A percentile compares a stretch with the other conserved stretches of the same genome.
Conservation (phyloP, 164 flowering plant genomes). For the Brasenia schreberi region DNA sequence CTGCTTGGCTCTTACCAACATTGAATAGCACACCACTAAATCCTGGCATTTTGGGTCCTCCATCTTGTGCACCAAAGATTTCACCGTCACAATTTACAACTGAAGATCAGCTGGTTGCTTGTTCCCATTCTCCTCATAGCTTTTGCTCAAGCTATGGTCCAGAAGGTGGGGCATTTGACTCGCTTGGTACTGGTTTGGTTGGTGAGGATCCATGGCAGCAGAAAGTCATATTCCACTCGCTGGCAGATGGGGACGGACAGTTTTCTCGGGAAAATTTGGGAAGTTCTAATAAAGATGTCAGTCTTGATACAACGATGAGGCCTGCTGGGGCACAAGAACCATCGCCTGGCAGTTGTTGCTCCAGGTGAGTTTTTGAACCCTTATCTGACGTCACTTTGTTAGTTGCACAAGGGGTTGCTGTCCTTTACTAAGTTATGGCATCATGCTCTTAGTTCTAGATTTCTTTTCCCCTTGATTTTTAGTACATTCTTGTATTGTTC, state of each 20-base stretch:
- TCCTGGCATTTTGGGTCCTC: conserved; percentile 27
- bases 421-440: neutral
- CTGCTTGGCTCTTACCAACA: conserved; percentile 50
- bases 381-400: neutral
- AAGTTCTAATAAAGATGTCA: conserved; percentile 21
- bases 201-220: conserved; percentile 53
- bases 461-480: neutral
- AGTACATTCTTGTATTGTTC: neutral
- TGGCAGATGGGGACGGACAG: conserved; percentile 25
- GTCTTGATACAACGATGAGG: conserved; percentile 34
- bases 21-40: conserved; percentile 6
- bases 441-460: neutral
- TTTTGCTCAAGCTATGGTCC: conserved; percentile 30
- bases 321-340: conserved; percentile 25
- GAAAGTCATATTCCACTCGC: conserved; percentile 31
- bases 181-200: conserved; percentile 17
- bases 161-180: conserved; percentile 28
- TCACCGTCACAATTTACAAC: conserved; percentile 18
- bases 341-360: conserved; percentile 38
- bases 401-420: no score
- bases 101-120: conserved; percentile 32
- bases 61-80: conserved; percentile 13
- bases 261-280: conserved; percentile 26
- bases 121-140: conserved; percentile 30
- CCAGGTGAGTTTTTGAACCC: conserved; percentile 43